Evolutionary conservation across 2,329 filamentous ascomycete genomes (phyloP), one percentile per base, ranked within the genome.

Genomic region (Aspergillus sp.): DNA sequence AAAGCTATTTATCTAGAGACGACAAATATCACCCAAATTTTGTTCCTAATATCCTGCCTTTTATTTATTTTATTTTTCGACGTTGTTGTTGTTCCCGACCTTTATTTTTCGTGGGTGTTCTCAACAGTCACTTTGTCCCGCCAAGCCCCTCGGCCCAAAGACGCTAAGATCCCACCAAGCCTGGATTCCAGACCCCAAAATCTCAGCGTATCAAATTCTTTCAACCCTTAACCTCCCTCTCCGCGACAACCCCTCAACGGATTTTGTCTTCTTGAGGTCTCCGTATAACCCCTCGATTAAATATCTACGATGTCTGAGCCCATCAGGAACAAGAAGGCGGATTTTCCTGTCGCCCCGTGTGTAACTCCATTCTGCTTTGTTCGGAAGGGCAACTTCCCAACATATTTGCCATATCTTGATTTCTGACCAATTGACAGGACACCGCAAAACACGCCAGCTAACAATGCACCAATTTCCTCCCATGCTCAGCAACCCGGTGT

Each of bases 381-480:
- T 22, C 15, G 24, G 33, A 13, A 37, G 19, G 37, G 51, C 33
- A 24, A 41, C 15, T 46, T 22, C 9, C 17, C 40, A 47, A 20
- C 50, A 22, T 30, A 45, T 42, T 34, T 47, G 50, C 24, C 20
- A 19, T 51, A 48, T 46, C 33, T 62, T 60, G 58, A 62, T 60
- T 55, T 65, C 63, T 70, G 63, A 64, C 63, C 57, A 45, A 50
- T 62, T 61, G 53, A 73, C 77, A 98, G 95, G 72, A 99, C 95
- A 73, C 95, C 95, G 73, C 95, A 99, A 81, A 99, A 99, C 83
- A 99, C 95, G 56, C 95, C 95, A 67, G 89, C 91, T 66, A 92
- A 87, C 80, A 93, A 93, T 82, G 95, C 96, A 67, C 95, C 95
- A 65, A 98, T 99, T 79, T 96, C 93, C 54, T 98, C 93, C 62